Percentiles rank a stretch among this genome's conserved stretches.
Evolutionary conservation across 352 stramenopile species (phyloP).

Genomic region (Pelagophyceae sp.): DNA sequence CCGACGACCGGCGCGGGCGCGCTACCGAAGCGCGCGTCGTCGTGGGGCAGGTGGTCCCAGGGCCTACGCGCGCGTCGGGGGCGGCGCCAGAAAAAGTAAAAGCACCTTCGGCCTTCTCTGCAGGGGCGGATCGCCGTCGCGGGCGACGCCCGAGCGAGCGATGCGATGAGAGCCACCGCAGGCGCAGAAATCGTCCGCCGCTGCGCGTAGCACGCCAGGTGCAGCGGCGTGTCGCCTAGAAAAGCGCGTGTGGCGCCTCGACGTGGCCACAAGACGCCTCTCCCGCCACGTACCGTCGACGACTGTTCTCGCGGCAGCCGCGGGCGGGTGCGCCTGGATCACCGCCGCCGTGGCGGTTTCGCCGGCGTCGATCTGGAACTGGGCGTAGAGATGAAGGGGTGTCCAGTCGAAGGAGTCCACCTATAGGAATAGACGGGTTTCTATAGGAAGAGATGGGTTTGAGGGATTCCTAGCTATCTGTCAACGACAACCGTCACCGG

Average conservation of each 20-base stretch:
- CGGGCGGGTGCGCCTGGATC: background rate
- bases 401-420: slow-evolving; percentile 3
- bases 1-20: background rate
- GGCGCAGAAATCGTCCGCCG: background rate
- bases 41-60: slow-evolving; percentile 16
- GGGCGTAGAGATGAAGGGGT: background rate
- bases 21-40: background rate
- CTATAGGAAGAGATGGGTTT: too few relatives aligned
- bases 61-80: too few relatives aligned
- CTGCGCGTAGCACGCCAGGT: slow-evolving; percentile 17
- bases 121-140: background rate
- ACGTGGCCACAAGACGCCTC: too few relatives aligned
- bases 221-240: slow-evolving; percentile 4
- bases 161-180: background rate
- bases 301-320: background rate
- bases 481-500: too few relatives aligned
- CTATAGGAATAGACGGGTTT: too few relatives aligned
- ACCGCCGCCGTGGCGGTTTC: background rate
- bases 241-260: too few relatives aligned
- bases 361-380: slow-evolving; percentile 9
- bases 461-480: too few relatives aligned
- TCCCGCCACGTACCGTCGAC: too few relatives aligned
- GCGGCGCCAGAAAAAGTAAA: too few relatives aligned
- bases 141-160: background rate
- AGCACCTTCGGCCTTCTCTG: background rate